Evolutionary conservation across 2,329 filamentous ascomycete genomes (phyloP).

Genomic region (Pestalotiopsis sp.): DNA sequence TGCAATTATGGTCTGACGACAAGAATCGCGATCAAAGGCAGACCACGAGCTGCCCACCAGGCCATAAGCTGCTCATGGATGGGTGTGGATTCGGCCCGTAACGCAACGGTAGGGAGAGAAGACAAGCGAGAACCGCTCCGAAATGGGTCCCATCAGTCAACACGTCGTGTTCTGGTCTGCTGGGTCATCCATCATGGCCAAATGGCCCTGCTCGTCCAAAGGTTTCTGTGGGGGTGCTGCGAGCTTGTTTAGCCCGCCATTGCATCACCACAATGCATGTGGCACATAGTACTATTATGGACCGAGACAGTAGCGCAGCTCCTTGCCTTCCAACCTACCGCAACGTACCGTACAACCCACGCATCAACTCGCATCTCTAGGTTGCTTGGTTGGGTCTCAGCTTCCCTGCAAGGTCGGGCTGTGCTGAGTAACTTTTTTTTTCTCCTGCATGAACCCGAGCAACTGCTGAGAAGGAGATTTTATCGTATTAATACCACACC

Average conservation of each 20-base stretch:
- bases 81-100: background rate
- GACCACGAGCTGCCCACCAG: background rate
- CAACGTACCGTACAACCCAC: background rate
- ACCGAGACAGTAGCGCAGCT: conserved; percentile 1
- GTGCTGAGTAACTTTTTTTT: conserved; percentile 2
- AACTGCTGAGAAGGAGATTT: background rate
- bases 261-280: conserved; percentile 13
- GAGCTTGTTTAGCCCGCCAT: conserved; percentile 9
- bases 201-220: background rate
- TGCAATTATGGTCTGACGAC: background rate
- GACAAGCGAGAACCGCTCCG: background rate
- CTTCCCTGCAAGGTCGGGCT: background rate
- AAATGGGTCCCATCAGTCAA: background rate
- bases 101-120: background rate
- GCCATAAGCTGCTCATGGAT: background rate
- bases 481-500: background rate
- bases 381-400: background rate
- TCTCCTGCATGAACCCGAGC: background rate
- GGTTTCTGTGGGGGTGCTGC: background rate
- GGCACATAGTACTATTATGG: background rate
- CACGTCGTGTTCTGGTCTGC: background rate
- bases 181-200: background rate
- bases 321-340: background rate
- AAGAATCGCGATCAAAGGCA: background rate
- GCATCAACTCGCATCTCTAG: background rate